Evolutionary conservation across 768 basidiomycete genomes (phyloP).

Genomic region (Amanita pallidorosea): DNA sequence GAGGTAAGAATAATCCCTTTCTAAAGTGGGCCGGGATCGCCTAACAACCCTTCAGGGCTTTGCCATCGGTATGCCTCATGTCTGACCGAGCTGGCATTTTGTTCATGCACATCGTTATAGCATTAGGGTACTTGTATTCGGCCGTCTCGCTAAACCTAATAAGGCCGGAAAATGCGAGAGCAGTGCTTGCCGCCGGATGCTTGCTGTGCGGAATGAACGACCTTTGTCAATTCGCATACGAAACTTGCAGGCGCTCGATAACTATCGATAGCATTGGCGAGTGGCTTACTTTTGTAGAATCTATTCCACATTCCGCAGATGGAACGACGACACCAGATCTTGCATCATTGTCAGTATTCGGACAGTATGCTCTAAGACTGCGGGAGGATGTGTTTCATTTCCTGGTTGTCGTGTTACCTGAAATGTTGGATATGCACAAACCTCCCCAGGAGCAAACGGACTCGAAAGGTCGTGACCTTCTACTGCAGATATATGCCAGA

Average conservation of each 20-base stretch:
- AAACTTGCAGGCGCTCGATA: slow-evolving; percentile 67
- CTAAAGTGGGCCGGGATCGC: slow-evolving; percentile 4
- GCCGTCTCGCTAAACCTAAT: slow-evolving; percentile 58
- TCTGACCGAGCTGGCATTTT: neutral
- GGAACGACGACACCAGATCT: slow-evolving; percentile 40
- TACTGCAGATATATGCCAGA: slow-evolving; percentile 64
- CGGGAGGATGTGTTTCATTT: slow-evolving; percentile 73
- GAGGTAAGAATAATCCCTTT: slow-evolving; percentile 44
- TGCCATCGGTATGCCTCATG: slow-evolving; percentile 51
- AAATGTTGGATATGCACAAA: slow-evolving; percentile 41
- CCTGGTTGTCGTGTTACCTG: slow-evolving; percentile 65
- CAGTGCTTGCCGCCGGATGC: slow-evolving; percentile 77
- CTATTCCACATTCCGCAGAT: slow-evolving; percentile 37
- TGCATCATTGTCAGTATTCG: slow-evolving; percentile 52
- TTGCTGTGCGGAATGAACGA: slow-evolving; percentile 85
- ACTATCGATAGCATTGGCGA: slow-evolving; percentile 59
- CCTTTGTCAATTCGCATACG: slow-evolving; percentile 69
- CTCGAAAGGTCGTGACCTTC: slow-evolving; percentile 51
- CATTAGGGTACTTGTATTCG: slow-evolving; percentile 76
- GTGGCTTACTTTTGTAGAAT: slow-evolving; percentile 73
- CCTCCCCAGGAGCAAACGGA: slow-evolving; percentile 25
- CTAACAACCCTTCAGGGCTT: slow-evolving; percentile 40
- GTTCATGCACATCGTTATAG: slow-evolving; percentile 21
- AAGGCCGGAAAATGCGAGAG: slow-evolving; percentile 71
- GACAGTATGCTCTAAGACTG: slow-evolving; percentile 65